Evolutionary conservation across 2,329 filamentous ascomycete genomes (phyloP), one percentile per base, ranked within the genome.

Genomic region (Zalaria sp.): DNA sequence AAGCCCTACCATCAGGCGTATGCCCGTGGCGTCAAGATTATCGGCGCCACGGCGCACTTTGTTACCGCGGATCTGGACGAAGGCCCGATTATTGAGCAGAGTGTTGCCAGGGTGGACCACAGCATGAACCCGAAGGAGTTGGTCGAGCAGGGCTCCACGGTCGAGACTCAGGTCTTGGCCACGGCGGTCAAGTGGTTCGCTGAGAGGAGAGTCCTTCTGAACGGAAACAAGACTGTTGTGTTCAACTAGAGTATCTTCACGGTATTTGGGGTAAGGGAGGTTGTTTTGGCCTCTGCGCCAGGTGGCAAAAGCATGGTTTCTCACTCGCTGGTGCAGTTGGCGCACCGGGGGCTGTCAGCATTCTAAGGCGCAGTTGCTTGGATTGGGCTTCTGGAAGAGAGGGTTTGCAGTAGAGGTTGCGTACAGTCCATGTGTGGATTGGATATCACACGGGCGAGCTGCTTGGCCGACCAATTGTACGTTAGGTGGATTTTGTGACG

Each of bases 1-100:
- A 86, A 85, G 64, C 84, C 84, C 3, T 91, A 91, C 63, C 84
- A 89, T 62, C 84, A 91, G 68, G 84, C 84, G 5, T 88, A 83
- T 57, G 83, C 89, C 48, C 75, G 83, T 27, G 84, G 84, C 46
- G 84, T 91, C 50, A 91, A 91, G 73, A 89, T 91, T 52, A 87
- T 88, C 43, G 84, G 84, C 45, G 84, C 84, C 25, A 87, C 83
- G 2, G 84, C 84, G 4, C 84, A 91, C 64, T 89, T 89, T 52
- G 84, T 89, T 49, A 91, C 84, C 1, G 82, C 81, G 27, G 83
- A 89, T 60, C 63, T 91, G 47, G 84, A 91, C 55, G 84, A 91
- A 66, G 84, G 84, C 2, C 84, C 84, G 7, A 91, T 91, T 52
- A 91, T 91, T 51, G 84, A 89, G 72, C 84, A 91, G 72, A 73